Percentiles rank a stretch among this genome's conserved stretches.
Conservation (phyloP, 169 alveolate species). For the Plasmodium ovale region DNA sequence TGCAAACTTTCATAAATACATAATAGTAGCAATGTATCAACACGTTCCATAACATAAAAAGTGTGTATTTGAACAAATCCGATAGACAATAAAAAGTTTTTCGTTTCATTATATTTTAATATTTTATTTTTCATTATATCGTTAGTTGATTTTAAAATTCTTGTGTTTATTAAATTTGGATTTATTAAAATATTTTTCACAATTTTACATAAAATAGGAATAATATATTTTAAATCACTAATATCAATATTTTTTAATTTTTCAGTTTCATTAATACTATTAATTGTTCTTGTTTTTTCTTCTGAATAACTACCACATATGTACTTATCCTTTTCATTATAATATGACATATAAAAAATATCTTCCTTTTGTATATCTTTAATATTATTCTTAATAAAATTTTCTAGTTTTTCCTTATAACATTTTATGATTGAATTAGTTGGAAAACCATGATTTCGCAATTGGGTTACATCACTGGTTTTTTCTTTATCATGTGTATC, state of each 20-base stretch:
- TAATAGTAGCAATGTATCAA: conserved; percentile 45
- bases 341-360: conserved; percentile 54
- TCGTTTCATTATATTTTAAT: conserved; percentile 39
- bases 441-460: neutral
- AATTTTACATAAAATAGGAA: conserved; percentile 60
- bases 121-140: conserved; percentile 66
- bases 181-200: conserved; percentile 69
- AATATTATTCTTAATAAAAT: conserved; percentile 13
- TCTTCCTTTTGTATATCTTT: conserved; percentile 39
- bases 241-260: conserved; percentile 34
- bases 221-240: conserved; percentile 23
- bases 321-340: neutral
- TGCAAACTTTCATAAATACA: conserved; percentile 53
- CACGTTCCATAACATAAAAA: conserved; percentile 60
- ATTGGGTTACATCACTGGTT: neutral
- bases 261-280: conserved; percentile 36
- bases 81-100: conserved; percentile 24
- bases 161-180: conserved; percentile 60
- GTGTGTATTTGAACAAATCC: conserved; percentile 32
- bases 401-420: conserved; percentile 42
- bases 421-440: conserved; percentile 38
- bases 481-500: neutral
- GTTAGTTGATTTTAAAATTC: conserved; percentile 67
- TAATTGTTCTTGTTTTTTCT: conserved; percentile 36
- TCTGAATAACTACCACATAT: conserved; percentile 21